Conservation (phyloP, 2,329 filamentous ascomycete species). For the Venturia aucupariae region DNA sequence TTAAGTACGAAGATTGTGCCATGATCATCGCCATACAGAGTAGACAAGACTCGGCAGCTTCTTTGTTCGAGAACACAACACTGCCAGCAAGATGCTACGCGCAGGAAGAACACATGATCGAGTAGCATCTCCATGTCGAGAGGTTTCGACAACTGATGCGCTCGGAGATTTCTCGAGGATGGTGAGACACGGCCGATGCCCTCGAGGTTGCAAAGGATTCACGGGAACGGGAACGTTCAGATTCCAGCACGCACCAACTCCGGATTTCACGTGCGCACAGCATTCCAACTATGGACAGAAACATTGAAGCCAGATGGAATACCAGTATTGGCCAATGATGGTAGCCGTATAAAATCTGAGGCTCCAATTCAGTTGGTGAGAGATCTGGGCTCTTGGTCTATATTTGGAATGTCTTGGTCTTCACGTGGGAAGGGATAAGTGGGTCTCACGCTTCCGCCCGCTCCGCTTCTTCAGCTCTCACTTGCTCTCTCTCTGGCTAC, state of each 20-base stretch:
- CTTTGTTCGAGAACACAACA: no score
- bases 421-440: neutral
- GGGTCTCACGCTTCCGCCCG: neutral
- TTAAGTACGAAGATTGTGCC: neutral
- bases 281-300: no score
- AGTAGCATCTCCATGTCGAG: no score
- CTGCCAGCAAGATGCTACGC: no score
- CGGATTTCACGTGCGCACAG: no score
- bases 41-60: no score
- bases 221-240: no score
- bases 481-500: neutral
- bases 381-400: neutral
- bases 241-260: no score
- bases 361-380: neutral
- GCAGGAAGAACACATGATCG: no score
- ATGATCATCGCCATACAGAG: neutral
- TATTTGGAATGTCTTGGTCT: neutral
- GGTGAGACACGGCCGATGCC: neutral
- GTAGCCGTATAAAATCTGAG: neutral
- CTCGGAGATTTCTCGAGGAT: neutral
- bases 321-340: neutral
- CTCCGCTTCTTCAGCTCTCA: neutral
- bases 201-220: no score
- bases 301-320: no score
- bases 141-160: neutral